Percentiles rank a stretch among this genome's conserved stretches.
phyloP scores from a whole-genome alignment of 345 rosid species.

The Adansonia digitata region DNA sequence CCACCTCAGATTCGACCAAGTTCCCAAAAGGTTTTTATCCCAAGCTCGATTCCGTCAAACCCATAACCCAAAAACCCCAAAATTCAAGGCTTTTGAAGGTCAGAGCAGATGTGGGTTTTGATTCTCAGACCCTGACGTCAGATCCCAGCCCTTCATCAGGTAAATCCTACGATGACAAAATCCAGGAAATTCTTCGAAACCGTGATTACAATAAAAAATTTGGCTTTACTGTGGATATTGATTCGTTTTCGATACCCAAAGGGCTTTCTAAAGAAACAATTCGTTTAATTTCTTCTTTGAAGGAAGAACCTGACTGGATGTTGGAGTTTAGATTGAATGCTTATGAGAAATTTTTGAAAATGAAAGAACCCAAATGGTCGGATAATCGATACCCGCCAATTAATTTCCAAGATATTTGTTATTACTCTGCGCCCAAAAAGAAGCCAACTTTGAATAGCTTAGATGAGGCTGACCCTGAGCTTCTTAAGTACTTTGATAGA shows the following conservation, averaged over 20 bases:
- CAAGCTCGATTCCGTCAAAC: constrained; percentile 33
- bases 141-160: constrained; percentile 34
- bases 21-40: constrained; percentile 25
- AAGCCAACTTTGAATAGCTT: constrained; percentile 73
- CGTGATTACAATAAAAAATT: constrained; percentile 66
- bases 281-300: constrained; percentile 53
- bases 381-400: constrained; percentile 67
- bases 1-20: constrained; percentile 27
- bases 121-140: constrained; percentile 30
- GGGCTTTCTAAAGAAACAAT: constrained; percentile 76
- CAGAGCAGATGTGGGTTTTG: constrained; percentile 42
- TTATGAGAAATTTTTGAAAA: constrained; percentile 57
- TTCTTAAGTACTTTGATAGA: constrained; percentile 67
- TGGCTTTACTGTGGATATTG: constrained; percentile 69
- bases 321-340: constrained; percentile 71
- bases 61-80: constrained; percentile 17
- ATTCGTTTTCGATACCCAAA: constrained; percentile 73
- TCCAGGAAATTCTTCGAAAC: constrained; percentile 58
- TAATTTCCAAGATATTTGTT: constrained; percentile 79
- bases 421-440: constrained; percentile 88
- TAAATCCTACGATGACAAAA: constrained; percentile 56
- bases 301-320: constrained; percentile 94
- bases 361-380: constrained; percentile 87
- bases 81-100: constrained; percentile 25
- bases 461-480: constrained; percentile 86